A percentile compares a stretch with the other conserved stretches of the same genome.
These are phyloP conservation scores for Isatis tinctoria DNA, from an alignment of 345 rosid genomes.

Conservation along the genomic window DNA sequence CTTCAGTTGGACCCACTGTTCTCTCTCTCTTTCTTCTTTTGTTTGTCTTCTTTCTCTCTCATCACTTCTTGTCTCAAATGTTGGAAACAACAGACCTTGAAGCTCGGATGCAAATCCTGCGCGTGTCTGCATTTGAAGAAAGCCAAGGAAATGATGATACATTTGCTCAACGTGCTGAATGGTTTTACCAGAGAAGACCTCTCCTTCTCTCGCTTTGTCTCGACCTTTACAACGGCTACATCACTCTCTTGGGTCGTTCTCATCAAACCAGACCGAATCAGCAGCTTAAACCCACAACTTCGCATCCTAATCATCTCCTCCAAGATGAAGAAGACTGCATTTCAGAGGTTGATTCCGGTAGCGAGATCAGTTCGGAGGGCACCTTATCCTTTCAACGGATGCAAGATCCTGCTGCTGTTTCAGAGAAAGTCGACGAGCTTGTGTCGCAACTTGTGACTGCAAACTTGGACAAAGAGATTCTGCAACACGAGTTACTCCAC, in stretches of 20 bases:
- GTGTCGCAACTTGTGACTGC: constrained; percentile 48
- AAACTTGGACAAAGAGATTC: constrained; percentile 49
- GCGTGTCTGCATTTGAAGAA: constrained; percentile 30
- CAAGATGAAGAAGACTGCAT: constrained; percentile 21
- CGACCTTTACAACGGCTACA: constrained; percentile 59
- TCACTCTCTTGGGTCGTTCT: constrained; percentile 44
- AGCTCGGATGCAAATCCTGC: constrained; percentile 45
- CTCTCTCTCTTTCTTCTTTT: neutral
- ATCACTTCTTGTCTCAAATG: constrained; percentile 11
- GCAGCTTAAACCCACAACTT: neutral
- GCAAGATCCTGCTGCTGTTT: constrained; percentile 21
- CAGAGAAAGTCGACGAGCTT: constrained; percentile 28
- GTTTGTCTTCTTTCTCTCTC: constrained; percentile 16
- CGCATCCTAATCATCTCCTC: neutral
- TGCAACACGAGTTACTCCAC: constrained; percentile 38
- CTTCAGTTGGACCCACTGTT: constrained; percentile 23
- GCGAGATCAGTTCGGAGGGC: constrained; percentile 44
- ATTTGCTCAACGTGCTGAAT: constrained; percentile 63
- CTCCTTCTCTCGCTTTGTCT: constrained; percentile 52
- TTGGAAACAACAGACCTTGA: constrained; percentile 48
- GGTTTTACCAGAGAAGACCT: constrained; percentile 67
- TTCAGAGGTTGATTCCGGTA: constrained; percentile 20
- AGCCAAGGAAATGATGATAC: constrained; percentile 44
- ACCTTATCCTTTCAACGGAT: constrained; percentile 40
- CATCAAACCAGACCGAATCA: constrained; percentile 17